phyloP scores from a whole-genome alignment of 2,329 filamentous ascomycete species.

The Fusarium pseudoanthophilum region DNA sequence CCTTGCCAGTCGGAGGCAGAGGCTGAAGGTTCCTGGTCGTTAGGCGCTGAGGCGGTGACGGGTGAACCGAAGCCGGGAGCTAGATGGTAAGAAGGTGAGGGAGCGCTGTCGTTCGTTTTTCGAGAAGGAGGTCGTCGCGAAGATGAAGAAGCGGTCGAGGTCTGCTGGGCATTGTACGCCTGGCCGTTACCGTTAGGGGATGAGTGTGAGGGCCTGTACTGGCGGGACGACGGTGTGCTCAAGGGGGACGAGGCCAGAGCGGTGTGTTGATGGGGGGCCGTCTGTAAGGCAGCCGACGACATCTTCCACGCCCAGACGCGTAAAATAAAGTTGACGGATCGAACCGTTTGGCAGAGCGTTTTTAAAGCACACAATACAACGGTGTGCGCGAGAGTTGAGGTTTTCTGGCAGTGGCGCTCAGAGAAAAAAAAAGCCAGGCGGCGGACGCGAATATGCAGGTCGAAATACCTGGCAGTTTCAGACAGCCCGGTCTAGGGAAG shows the following conservation, averaged over 20 bases:
- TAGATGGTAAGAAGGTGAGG: conserved; percentile 49
- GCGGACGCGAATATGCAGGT: conserved; percentile 44
- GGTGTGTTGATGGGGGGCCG: conserved; percentile 65
- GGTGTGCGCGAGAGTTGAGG: conserved; percentile 19
- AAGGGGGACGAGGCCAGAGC: conserved; percentile 62
- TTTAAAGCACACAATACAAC: conserved; percentile 17
- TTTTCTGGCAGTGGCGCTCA: conserved; percentile 32
- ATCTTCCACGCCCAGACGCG: conserved; percentile 48
- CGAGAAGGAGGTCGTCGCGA: conserved; percentile 64
- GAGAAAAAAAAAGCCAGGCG: conserved; percentile 36
- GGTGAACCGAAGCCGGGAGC: conserved; percentile 61
- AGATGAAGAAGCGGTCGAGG: conserved; percentile 60
- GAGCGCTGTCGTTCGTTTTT: conserved; percentile 63
- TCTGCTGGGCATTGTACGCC: conserved; percentile 66
- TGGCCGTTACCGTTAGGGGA: conserved; percentile 64
- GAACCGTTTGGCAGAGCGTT: conserved; percentile 12
- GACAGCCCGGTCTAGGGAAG: conserved; percentile 33
- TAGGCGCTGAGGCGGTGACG: conserved; percentile 53
- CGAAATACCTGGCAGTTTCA: conserved; percentile 46
- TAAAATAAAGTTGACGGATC: conserved; percentile 22
- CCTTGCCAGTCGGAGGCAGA: conserved; percentile 63
- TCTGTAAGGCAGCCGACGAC: conserved; percentile 70
- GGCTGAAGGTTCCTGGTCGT: conserved; percentile 55
- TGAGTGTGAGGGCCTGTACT: conserved; percentile 63
- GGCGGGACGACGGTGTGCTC: conserved; percentile 59